These are phyloP conservation scores for Castanopsis chinensis DNA, from an alignment of 306 rosid species.

Conservation along the genomic window DNA sequence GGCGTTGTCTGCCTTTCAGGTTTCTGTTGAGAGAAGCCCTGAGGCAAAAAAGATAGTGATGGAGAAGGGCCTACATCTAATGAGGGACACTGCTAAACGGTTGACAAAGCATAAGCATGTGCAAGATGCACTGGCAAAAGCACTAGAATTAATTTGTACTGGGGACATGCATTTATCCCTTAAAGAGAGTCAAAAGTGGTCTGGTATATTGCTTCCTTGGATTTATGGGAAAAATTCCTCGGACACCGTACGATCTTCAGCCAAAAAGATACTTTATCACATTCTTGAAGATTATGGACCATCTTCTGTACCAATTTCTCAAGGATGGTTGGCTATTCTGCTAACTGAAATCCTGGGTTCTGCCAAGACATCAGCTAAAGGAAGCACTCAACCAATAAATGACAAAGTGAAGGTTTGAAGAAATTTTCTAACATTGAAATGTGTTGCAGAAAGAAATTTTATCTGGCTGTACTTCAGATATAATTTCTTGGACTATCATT, in stretches of 20 bases:
- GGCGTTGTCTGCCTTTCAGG: conserved; percentile 80
- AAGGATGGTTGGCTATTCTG: conserved; percentile 84
- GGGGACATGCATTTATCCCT: conserved; percentile 73
- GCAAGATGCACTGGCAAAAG: conserved; percentile 82
- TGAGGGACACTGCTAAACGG: conserved; percentile 79
- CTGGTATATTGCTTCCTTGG: conserved; percentile 86
- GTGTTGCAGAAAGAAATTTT: neutral
- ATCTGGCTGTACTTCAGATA: conserved; percentile 20
- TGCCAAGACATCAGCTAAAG: conserved; percentile 61
- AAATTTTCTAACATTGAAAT: conserved; percentile 9
- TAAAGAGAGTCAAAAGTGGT: conserved; percentile 90
- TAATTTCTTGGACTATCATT: conserved; percentile 19
- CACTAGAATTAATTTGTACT: conserved; percentile 67
- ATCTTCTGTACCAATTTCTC: conserved; percentile 68
- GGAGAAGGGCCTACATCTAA: conserved; percentile 82
- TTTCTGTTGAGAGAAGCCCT: conserved; percentile 75
- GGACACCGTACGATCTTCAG: conserved; percentile 59
- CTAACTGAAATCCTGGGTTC: conserved; percentile 58
- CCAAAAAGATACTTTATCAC: conserved; percentile 70
- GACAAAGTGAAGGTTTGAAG: conserved; percentile 75
- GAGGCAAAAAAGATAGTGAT: conserved; percentile 62
- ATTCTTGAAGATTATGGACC: conserved; percentile 81
- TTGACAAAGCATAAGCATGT: conserved; percentile 61
- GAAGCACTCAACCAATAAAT: conserved; percentile 51
- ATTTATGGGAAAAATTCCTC: conserved; percentile 72